Evolutionary conservation across 1,284 basidiomycete species (phyloP), one percentile per base, ranked within the genome.

Genomic region (Ceratobasidium sp.): DNA sequence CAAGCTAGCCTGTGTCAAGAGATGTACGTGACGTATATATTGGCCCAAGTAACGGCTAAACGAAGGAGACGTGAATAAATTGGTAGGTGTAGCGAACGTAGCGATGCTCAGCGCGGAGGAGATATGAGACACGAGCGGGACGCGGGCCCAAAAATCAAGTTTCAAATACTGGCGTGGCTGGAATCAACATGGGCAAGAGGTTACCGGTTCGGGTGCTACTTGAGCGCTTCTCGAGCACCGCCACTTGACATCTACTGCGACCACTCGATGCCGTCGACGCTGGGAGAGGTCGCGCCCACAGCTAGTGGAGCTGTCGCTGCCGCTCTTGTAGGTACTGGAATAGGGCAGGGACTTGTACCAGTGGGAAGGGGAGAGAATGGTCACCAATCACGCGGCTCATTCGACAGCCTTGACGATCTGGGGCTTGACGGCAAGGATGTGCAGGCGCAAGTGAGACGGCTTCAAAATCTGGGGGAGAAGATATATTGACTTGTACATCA

Each of bases 361-460:
- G 41, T 59, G 24, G 56, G 22, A 17, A 54, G 67, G 27, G 33
- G 7, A 27, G 22, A 44, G 22, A 71, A 71, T 50, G 67, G 67
- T 31, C 67, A 60, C 56, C 67, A 41, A 27, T 54, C 56, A 47
- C 67, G 67, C 24, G 33, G 45, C 11, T 71, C 67, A 9, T 71
- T 71, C 31, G 67, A 71, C 54, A 47, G 17, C n/a, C 36, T 71
- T 17, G 67, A 71, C 24, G 67, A 71, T 45, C 67, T 71, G 14
- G 67, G 67, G 19, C 79, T 88, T 66, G 85, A 87, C 50, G 86
- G 86, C n/a, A 86, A 83, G 79, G 84, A 85, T 74, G 78, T 82
- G 5, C 79, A 79, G 51, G 82, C 87, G 76, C 86, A 88, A 84
- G 87, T 87, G 72, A 67, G 79, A 44, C 59, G 17, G 36, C 27